phyloP scores from a whole-genome alignment of 352 stramenopile species.

The Globisporangium sylvaticum region DNA sequence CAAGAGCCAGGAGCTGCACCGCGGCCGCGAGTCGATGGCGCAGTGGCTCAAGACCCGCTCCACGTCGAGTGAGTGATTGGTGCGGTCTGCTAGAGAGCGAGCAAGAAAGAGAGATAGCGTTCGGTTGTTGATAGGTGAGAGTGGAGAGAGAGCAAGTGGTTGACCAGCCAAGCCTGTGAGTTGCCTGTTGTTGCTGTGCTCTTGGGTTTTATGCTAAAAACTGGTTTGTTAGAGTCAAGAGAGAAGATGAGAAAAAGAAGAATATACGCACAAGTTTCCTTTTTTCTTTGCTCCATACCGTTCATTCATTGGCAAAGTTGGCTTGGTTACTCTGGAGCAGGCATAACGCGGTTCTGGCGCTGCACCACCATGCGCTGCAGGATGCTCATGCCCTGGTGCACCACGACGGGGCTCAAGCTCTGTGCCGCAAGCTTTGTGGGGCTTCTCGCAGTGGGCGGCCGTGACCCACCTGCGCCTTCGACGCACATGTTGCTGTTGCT shows the following conservation, averaged over 20 bases:
- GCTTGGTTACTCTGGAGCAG: slow-evolving; percentile 2
- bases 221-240: background rate
- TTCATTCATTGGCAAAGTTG: background rate
- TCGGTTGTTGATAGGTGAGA: too few relatives aligned
- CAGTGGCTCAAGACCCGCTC: slow-evolving; percentile 44
- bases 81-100: background rate
- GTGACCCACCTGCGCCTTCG: background rate
- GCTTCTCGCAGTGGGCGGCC: slow-evolving; percentile 1
- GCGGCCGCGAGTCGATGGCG: slow-evolving; percentile 47
- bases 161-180: background rate
- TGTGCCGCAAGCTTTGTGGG: slow-evolving; percentile 1
- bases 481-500: background rate
- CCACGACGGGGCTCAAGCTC: background rate
- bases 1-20: slow-evolving; percentile 42
- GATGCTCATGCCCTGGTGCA: slow-evolving; percentile 28
- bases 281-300: background rate
- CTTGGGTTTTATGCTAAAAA: background rate
- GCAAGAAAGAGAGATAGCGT: too few relatives aligned
- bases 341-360: slow-evolving; percentile 47
- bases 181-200: background rate
- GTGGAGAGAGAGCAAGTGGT: background rate
- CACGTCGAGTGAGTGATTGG: background rate
- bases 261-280: background rate
- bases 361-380: slow-evolving; percentile 59
- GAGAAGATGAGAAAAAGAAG: background rate